Base-by-base conservation (phyloP, 177 flowering plant species). In the Vitis hybrid region DNA sequence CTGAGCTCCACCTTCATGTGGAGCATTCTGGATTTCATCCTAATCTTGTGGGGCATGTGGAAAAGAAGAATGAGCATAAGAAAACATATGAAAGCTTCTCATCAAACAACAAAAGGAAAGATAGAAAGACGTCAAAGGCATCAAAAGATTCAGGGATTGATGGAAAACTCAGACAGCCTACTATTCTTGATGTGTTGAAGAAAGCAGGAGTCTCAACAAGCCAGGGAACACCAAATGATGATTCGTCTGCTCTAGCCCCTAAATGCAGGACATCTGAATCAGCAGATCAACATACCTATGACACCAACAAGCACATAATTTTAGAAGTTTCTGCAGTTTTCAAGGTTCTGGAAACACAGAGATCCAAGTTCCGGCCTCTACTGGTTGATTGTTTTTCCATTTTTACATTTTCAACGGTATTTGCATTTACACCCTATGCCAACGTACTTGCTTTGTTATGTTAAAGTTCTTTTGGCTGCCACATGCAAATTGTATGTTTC, bases 311-410 rank as follows among this genome's bases (percentile, higher is more conserved):
- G 66, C 65, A 70, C 50, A 50, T 18, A 51, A 5, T 53, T 50
- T 39, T 87, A 65, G 92, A 91, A 65, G 73, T 84, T 68, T 80
- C 86, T 76, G 80, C 78, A 59, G 74, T 72, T 76, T 5, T 75
- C 26, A 85, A 77, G 79, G 68, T 78, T 74, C 65, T 91, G 48
- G 94, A 89, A 72, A 71, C 76, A 29, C 94, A 93, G 70, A 88
- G 82, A 69, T 81, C 76, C 74, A 93, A 87, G 66, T 93, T 86
- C 85, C 82, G 98, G 83, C 88, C 89, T 61, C 86, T 93, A 55
- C 77, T 66, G 34, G 71, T 82, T 62, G 84, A 83, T 55, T 91
- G 90, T 71, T 80, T 86, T 68, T 78, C 83, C 59, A 80, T 93
- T 64, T 67, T 91, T 71, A 70, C 79, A 59, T 78, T 84, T 79